A percentile compares a stretch with the other conserved stretches of the same genome.
Conservation (phyloP, 1,284 basidiomycete genomes). For the Trichosporon ovoides region DNA sequence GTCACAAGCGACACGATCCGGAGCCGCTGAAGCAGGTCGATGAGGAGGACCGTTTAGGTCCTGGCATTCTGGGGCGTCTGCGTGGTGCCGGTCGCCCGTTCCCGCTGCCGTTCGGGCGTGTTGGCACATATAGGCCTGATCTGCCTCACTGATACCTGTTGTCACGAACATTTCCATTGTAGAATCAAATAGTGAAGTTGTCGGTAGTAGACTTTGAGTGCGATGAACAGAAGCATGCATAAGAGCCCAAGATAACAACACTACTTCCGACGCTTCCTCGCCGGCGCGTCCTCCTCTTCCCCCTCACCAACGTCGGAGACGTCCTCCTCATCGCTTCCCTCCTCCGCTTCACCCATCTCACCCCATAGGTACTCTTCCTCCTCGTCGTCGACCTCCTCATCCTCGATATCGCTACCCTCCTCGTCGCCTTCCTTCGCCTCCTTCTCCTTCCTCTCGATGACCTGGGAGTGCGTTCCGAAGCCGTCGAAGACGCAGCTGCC, state of each 20-base stretch:
- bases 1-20: constrained; percentile 37
- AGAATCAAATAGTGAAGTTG: not conserved
- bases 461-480: constrained; percentile 25
- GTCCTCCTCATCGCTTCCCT: constrained; percentile 25
- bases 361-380: constrained; percentile 33
- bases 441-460: constrained; percentile 51
- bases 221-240: not conserved
- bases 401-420: constrained; percentile 29
- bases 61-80: no score
- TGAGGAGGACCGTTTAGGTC: not conserved
- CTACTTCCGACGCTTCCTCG: constrained; percentile 1
- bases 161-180: no score
- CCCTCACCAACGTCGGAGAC: constrained; percentile 45
- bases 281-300: constrained; percentile 27
- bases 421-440: constrained; percentile 25
- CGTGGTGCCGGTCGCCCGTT: no score
- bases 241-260: not conserved
- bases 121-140: no score
- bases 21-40: not conserved
- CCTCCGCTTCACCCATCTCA: constrained; percentile 31
- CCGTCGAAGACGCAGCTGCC: constrained; percentile 56
- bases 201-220: not conserved
- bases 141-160: no score
- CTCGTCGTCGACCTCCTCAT: constrained; percentile 27
- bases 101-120: no score